Base-by-base conservation (phyloP, 352 stramenopile genomes). In the Pythium phragmitis region DNA sequence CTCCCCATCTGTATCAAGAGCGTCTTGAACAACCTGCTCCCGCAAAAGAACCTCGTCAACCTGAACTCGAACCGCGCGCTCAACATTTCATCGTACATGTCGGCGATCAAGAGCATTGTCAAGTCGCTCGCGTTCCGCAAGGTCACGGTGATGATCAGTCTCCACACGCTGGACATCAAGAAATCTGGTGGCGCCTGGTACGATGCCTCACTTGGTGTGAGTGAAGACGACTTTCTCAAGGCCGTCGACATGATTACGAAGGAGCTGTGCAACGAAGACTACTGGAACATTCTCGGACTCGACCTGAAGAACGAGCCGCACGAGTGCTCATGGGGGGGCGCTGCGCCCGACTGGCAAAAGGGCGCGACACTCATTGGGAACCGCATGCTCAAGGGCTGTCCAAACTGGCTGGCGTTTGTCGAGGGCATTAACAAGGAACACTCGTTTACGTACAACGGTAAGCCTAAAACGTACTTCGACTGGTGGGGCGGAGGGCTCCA, bases 231-330 rank as follows among this genome's bases (percentile, higher is more conserved):
- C 4, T 69, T 69, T 19, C 67, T 80, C 45, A 34, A 62, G 13
- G 46, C 74, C 17, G 73, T 81, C 50, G 74, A 79, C 54, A 66
- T 67, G 28, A 33, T 81, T 2, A 81, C 74, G 4, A 65, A 70
- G 34, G 63, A 71, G 14, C 55, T 91, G 21, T 91, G 83, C 67
- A 73, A 54, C 21, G 68, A 75, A 21, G 70, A 76, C 30, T 92
- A 88, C 67, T 92, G 79, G 77, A 91, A 91, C 64, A 68, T 92
- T 43, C 77, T 92, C 12, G 79, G 80, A 23, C 60, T 92, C 33
- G 80, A 92, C 51, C 67, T 92, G 37, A 87, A 88, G 70, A 92
- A 87, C 55, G 79, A 90, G 42, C 69, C 76, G 28, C 75, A 63
- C 23, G 43, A 80, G 14, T 76, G 55, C 13, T 85, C 77, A 34